These are phyloP conservation scores for Bipolaris oryzae DNA, from an alignment of 2,329 filamentous ascomycete species.

Conservation along the genomic window DNA sequence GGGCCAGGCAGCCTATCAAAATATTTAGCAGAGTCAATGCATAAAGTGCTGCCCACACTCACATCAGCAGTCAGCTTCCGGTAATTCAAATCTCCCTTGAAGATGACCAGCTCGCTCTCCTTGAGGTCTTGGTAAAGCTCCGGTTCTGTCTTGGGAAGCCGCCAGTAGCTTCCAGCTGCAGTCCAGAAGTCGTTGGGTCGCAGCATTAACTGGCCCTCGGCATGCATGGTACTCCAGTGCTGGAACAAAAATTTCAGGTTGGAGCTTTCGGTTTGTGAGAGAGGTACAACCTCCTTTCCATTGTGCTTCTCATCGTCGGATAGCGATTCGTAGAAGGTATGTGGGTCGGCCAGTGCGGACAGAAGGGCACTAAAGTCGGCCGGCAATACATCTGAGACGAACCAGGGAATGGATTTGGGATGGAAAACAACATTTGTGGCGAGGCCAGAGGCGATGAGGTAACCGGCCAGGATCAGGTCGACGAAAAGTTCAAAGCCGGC, in stretches of 20 bases:
- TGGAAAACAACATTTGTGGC: slow-evolving; percentile 88
- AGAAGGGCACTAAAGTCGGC: slow-evolving; percentile 84
- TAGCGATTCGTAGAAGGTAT: slow-evolving; percentile 76
- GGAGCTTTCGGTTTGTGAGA: slow-evolving; percentile 70
- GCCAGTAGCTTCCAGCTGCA: slow-evolving; percentile 84
- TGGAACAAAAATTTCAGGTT: slow-evolving; percentile 79
- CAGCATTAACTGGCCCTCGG: slow-evolving; percentile 81
- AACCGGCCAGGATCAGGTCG: slow-evolving; percentile 89
- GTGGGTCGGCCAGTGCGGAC: slow-evolving; percentile 76
- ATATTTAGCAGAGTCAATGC: slow-evolving; percentile 12
- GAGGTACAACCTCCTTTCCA: slow-evolving; percentile 63
- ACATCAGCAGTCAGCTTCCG: slow-evolving; percentile 90
- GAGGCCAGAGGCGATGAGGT: slow-evolving; percentile 80
- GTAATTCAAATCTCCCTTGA: slow-evolving; percentile 98
- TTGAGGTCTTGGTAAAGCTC: slow-evolving; percentile 78
- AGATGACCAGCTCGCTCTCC: slow-evolving; percentile 84
- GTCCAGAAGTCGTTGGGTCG: slow-evolving; percentile 94
- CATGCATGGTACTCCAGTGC: slow-evolving; percentile 80
- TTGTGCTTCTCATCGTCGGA: slow-evolving; percentile 67
- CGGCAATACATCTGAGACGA: slow-evolving; percentile 92
- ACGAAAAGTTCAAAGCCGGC: slow-evolving; percentile 97
- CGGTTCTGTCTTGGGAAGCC: slow-evolving; percentile 72
- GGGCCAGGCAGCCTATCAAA: slow-evolving; percentile 73
- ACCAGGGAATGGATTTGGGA: slow-evolving; percentile 96
- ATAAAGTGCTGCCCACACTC: slow-evolving; percentile 48